A percentile compares a stretch with the other conserved stretches of the same genome.
phyloP scores from a whole-genome alignment of 306 rosid genomes.

The Benincasa hispida region DNA sequence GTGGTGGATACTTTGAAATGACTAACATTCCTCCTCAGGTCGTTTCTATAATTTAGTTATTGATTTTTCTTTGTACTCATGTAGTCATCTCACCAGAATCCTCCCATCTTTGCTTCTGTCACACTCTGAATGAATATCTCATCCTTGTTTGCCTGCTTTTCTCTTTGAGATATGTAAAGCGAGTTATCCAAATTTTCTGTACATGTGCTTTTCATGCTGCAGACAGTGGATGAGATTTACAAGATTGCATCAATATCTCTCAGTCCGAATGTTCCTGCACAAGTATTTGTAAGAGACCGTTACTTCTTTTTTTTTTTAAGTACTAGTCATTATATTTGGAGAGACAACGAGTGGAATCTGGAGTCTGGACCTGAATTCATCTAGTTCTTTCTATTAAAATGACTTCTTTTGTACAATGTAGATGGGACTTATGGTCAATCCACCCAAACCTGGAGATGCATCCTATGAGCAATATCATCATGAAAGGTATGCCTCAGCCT shows the following conservation, averaged over 20 bases:
- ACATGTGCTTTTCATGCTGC: constrained; percentile 14
- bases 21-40: constrained; percentile 90
- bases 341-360: neutral
- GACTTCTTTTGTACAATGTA: constrained; percentile 11
- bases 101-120: neutral
- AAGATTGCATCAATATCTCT: constrained; percentile 82
- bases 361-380: neutral
- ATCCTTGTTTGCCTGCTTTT: neutral
- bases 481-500: constrained; percentile 51
- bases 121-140: neutral
- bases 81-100: neutral
- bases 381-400: neutral
- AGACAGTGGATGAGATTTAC: constrained; percentile 97
- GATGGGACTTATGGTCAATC: constrained; percentile 97
- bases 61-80: neutral
- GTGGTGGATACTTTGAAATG: constrained; percentile 99
- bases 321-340: neutral
- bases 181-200: neutral
- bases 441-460: constrained; percentile 86
- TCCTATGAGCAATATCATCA: constrained; percentile 66
- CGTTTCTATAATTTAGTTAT: constrained; percentile 10
- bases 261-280: constrained; percentile 99
- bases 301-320: neutral
- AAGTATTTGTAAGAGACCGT: constrained; percentile 54
- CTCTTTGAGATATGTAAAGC: neutral